Percentiles rank a stretch among this genome's conserved stretches.
Conservation (phyloP, 2,329 filamentous ascomycete species). For the Calonectria honghensis region DNA sequence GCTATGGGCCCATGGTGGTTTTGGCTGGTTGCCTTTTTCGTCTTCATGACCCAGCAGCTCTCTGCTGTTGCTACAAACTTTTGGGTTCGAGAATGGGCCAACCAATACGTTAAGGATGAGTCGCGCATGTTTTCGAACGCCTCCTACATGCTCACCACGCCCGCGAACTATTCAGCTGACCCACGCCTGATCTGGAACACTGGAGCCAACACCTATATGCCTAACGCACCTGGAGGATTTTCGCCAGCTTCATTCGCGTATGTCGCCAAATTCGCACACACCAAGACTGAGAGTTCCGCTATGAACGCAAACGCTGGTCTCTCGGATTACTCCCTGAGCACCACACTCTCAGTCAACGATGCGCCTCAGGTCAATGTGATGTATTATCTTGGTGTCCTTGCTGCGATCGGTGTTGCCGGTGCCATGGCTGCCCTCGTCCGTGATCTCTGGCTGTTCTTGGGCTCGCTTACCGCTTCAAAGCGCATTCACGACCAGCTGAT, state of each 20-base stretch:
- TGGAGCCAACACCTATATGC: constrained; percentile 52
- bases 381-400: constrained; percentile 91
- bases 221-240: constrained; percentile 46
- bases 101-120: constrained; percentile 81
- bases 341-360: constrained; percentile 38
- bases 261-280: constrained; percentile 62
- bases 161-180: not conserved
- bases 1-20: constrained; percentile 99
- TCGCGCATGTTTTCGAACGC: constrained; percentile 38
- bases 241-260: constrained; percentile 60
- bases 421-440: constrained; percentile 88
- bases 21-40: constrained; percentile 84
- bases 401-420: constrained; percentile 84
- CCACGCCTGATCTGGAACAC: constrained; percentile 36
- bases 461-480: constrained; percentile 91
- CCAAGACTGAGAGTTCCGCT: constrained; percentile 19
- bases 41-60: constrained; percentile 89
- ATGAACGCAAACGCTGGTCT: constrained; percentile 38
- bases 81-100: constrained; percentile 97
- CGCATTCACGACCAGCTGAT: constrained; percentile 88
- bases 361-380: constrained; percentile 81
- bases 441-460: constrained; percentile 93
- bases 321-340: not conserved
- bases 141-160: not conserved
- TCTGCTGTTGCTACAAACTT: constrained; percentile 91